A percentile compares a stretch with the other conserved stretches of the same genome.
Evolutionary conservation across 192 early-diverging fungal species (phyloP).

Genomic region (Jimgerdemannia flammicorona): DNA sequence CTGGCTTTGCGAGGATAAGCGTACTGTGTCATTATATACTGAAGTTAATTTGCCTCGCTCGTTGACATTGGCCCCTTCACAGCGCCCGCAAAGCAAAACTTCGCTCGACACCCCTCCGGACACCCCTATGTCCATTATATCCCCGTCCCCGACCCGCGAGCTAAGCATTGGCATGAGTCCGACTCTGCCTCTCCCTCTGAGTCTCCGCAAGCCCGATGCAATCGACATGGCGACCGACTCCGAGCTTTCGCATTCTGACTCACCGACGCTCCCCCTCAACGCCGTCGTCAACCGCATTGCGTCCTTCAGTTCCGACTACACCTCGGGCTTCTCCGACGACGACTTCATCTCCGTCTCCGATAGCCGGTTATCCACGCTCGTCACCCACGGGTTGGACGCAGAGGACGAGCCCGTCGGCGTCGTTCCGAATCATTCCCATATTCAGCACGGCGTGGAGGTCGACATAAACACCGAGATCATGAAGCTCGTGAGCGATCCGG

Average conservation of each 20-base stretch:
- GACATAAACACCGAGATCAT: background rate
- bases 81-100: background rate
- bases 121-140: background rate
- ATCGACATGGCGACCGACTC: background rate
- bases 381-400: background rate
- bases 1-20: too few species aligned
- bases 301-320: background rate
- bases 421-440: background rate
- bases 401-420: background rate
- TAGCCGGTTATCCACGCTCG: background rate
- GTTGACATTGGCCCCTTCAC: background rate
- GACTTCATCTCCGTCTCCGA: background rate
- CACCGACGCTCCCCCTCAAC: background rate
- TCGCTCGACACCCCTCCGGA: background rate
- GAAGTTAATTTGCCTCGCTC: too few species aligned
- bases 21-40: too few species aligned
- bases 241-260: too few species aligned
- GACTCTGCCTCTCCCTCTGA: background rate
- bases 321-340: background rate
- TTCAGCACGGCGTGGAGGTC: background rate
- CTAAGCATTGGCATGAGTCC: too few species aligned
- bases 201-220: background rate
- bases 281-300: background rate
- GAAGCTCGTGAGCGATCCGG: background rate
- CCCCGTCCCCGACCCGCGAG: too few species aligned